Evolutionary conservation across 1,139 yeast species (phyloP).

Genomic region (Nematodospora anomalae): DNA sequence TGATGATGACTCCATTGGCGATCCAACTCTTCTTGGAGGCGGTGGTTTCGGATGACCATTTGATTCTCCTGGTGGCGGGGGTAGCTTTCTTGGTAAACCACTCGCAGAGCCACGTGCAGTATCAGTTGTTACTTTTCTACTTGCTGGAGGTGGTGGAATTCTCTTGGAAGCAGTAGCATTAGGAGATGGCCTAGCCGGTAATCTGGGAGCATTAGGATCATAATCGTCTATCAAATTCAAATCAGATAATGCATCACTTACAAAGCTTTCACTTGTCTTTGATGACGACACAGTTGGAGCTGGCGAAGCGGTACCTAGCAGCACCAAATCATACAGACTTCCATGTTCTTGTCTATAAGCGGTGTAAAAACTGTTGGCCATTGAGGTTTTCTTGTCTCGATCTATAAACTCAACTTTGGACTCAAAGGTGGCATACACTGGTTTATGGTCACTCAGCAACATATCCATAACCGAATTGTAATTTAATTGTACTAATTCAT

Average conservation of each 20-base stretch:
- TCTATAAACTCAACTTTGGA: conserved; percentile 68
- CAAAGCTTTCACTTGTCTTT: conserved; percentile 18
- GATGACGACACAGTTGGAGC: conserved; percentile 19
- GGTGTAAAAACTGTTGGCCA: conserved; percentile 34
- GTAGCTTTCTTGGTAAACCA: conserved; percentile 9
- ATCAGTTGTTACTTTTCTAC: conserved; percentile 17
- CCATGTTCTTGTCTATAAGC: conserved; percentile 34
- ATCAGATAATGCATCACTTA: conserved; percentile 35
- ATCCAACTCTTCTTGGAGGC: conserved; percentile 7
- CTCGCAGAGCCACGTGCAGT: not conserved
- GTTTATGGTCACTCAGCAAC: conserved; percentile 84
- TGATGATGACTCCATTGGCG: conserved; percentile 17
- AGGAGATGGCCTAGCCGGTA: conserved; percentile 20
- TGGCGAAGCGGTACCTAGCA: conserved; percentile 7
- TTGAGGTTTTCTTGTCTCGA: conserved; percentile 27
- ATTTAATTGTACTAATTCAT: conserved; percentile 52
- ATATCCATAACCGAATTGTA: conserved; percentile 59
- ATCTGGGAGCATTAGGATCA: conserved; percentile 22
- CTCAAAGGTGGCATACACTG: conserved; percentile 76
- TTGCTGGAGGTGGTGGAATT: conserved; percentile 36
- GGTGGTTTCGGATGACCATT: conserved; percentile 5
- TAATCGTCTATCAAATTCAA: conserved; percentile 37
- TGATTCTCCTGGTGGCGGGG: conserved; percentile 19
- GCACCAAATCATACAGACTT: conserved; percentile 12
- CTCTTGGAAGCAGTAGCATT: conserved; percentile 25